Conservation (phyloP, 139 green algal genomes). For the Chlamydomonas sp. region DNA sequence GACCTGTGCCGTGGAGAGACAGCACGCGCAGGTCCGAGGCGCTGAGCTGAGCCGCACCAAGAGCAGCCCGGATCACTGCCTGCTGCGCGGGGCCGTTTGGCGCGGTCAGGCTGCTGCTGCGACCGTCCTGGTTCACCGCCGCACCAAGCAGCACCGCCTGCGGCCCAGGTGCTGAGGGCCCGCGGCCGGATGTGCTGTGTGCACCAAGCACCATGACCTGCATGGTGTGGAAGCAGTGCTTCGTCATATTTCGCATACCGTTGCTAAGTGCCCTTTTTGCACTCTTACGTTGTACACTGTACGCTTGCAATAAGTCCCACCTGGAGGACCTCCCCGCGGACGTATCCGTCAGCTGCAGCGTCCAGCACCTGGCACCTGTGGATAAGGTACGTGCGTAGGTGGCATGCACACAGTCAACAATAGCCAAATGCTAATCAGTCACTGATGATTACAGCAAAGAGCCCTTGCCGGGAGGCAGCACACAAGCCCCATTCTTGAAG, state of each 20-base stretch:
- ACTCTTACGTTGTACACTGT: not conserved
- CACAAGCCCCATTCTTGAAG: not conserved
- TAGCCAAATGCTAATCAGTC: not conserved
- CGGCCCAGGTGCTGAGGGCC: not conserved
- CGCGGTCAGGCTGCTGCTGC: slow-evolving; percentile 85
- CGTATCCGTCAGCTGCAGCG: slow-evolving; percentile 83
- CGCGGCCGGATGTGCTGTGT: not conserved
- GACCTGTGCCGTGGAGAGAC: slow-evolving; percentile 65
- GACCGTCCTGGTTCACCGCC: slow-evolving; percentile 81
- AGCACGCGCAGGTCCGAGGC: slow-evolving; percentile 39
- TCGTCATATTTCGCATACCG: too few relatives aligned
- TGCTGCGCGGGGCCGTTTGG: slow-evolving; percentile 91
- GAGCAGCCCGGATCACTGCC: slow-evolving; percentile 70
- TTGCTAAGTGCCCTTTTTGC: too few relatives aligned
- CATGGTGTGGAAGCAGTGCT: not conserved
- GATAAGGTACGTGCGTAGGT: slow-evolving; percentile 28
- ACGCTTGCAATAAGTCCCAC: not conserved
- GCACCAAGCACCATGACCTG: slow-evolving; percentile 33
- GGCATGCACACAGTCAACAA: not conserved
- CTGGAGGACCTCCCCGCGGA: slow-evolving; percentile 69
- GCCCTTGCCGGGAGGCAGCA: too few relatives aligned
- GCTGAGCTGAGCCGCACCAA: slow-evolving; percentile 30
- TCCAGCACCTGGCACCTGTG: slow-evolving; percentile 80
- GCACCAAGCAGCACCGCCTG: slow-evolving; percentile 49
- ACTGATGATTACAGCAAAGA: too few relatives aligned